A percentile compares a stretch with the other conserved stretches of the same genome.
phyloP scores from a whole-genome alignment of 2,329 filamentous ascomycete species.

The Tympanopsis confertula region DNA sequence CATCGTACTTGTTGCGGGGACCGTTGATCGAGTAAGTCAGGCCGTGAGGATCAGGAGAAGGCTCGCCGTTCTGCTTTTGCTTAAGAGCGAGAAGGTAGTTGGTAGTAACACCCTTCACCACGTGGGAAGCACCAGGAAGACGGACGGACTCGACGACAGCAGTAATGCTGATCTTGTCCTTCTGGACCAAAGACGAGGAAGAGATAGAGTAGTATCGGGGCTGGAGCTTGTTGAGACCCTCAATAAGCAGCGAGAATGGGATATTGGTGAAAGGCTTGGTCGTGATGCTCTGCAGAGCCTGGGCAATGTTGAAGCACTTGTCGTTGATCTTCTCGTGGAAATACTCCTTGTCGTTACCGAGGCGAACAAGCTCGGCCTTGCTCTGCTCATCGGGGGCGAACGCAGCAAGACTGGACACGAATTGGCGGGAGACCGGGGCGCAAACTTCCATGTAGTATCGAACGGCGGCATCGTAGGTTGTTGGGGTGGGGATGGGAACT shows the following conservation, averaged over 20 bases:
- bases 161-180: constrained; percentile 92
- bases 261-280: constrained; percentile 70
- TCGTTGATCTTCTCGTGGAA: constrained; percentile 77
- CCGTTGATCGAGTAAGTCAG: constrained; percentile 78
- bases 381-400: constrained; percentile 77
- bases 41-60: constrained; percentile 70
- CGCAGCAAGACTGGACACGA: constrained; percentile 72
- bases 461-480: constrained; percentile 84
- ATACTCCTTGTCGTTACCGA: constrained; percentile 88
- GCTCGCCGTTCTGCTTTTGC: constrained; percentile 88
- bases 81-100: constrained; percentile 93
- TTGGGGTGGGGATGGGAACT: constrained; percentile 93
- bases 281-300: constrained; percentile 64
- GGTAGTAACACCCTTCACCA: constrained; percentile 87
- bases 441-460: constrained; percentile 97
- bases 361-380: constrained; percentile 78
- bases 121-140: constrained; percentile 58
- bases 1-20: constrained; percentile 93
- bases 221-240: constrained; percentile 88
- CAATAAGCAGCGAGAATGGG: constrained; percentile 89
- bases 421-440: constrained; percentile 90
- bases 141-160: constrained; percentile 80
- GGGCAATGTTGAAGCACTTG: constrained; percentile 80
- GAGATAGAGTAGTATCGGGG: constrained; percentile 99
- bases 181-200: constrained; percentile 86